Evolutionary conservation across 192 early-diverging fungal species (phyloP), one percentile per base, ranked within the genome.

Genomic region (Coemansia sp.): DNA sequence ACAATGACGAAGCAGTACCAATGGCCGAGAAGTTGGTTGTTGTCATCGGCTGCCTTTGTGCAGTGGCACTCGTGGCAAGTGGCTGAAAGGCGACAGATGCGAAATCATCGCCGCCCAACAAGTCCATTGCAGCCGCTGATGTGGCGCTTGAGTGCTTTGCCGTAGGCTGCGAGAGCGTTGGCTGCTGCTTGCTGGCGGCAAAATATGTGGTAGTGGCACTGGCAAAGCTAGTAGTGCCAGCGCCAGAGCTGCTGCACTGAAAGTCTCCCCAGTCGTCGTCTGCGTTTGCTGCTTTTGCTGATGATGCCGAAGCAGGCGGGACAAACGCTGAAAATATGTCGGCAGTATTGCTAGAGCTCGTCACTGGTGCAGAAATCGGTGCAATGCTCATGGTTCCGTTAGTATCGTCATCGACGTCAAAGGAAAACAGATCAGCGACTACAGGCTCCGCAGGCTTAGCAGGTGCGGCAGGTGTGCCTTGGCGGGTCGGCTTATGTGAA

Each of bases 241-340:
- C 21, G 37, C 63, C 31, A 57, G 46, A 15, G 32, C 45, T 38
- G 5, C 66, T 63, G 19, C 75, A 58, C 44, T 88, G 84, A 77
- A 94, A 94, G 70, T 92, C 91, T 29, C 90, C 90, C 91, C 90
- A 94, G 63, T 94, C 92, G 70, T 93, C 89, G 17, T 88, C 88
- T 31, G 66, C 9, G 6, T 50, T 37, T 14, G 48, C 31, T 45
- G 77, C 74, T 12, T 72, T 63, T n/a, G 72, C 61, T 11, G 70
- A 55, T 11, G 72, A 39, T 29, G 64, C 46, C 10, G 66, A 25
- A 0, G 64, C 45, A 15, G 70, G 66, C 58, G 72, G 69, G 8
- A 46, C 59, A 53, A 70, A 45, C 23, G 38, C 36, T 21, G 69
- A 21, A 42, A 55, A 27, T 7, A 64, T 4, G 19, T 48, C 34